These are phyloP conservation scores for Allium fistulosum DNA, from an alignment of 106 monocot genomes.

Conservation along the genomic window DNA sequence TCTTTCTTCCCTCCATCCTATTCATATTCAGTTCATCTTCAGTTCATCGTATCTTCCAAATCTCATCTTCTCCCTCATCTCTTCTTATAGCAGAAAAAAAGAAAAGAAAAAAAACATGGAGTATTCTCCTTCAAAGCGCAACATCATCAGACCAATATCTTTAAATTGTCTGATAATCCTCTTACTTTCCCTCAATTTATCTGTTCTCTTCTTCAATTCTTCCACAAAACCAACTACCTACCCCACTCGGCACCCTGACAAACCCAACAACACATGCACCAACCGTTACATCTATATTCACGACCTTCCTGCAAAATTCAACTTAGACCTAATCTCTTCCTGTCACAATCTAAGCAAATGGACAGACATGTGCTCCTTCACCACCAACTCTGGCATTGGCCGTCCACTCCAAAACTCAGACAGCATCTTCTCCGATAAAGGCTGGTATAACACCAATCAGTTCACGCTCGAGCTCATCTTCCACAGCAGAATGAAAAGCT, in stretches of 20 bases:
- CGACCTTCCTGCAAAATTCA: slow-evolving; percentile 32
- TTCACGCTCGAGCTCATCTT: slow-evolving; percentile 40
- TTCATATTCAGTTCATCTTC: too few relatives aligned
- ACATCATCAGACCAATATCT: background rate
- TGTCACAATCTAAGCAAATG: slow-evolving; percentile 22
- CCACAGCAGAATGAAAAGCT: slow-evolving; percentile 29
- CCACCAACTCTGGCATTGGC: slow-evolving; percentile 32
- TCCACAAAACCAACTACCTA: background rate
- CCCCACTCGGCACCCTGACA: background rate
- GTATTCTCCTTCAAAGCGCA: background rate
- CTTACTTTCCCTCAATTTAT: background rate
- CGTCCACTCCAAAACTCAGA: slow-evolving; percentile 11
- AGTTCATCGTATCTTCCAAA: too few relatives aligned
- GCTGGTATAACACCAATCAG: slow-evolving; percentile 33
- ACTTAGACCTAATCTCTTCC: slow-evolving; percentile 23
- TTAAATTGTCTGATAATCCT: background rate
- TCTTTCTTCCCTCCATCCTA: background rate
- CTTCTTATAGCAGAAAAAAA: background rate
- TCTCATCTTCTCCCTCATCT: background rate
- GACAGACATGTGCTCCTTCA: slow-evolving; percentile 40
- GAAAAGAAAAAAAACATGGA: background rate
- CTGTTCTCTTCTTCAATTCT: background rate
- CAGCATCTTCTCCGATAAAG: background rate
- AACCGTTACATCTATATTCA: slow-evolving; percentile 40
- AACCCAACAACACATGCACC: slow-evolving; percentile 10